phyloP scores from a whole-genome alignment of 805 yeast genomes.

The Saccharomycopsis fibuligera region DNA sequence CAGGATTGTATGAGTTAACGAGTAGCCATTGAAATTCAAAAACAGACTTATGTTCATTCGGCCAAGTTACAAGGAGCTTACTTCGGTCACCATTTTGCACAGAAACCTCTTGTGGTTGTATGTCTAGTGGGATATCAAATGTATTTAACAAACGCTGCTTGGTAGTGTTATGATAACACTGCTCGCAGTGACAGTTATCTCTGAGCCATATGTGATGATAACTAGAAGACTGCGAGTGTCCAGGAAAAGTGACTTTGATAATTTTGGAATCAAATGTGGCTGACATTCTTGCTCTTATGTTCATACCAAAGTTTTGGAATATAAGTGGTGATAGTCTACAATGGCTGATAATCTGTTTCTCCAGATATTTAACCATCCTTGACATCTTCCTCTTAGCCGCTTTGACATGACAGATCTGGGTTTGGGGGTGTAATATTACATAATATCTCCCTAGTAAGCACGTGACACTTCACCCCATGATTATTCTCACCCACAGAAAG shows the following conservation, averaged over 20 bases:
- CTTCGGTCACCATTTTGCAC: slow-evolving; percentile 8
- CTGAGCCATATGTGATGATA: slow-evolving; percentile 60
- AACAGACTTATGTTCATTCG: slow-evolving; percentile 24
- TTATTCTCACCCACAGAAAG: too few species aligned
- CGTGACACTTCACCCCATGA: too few species aligned
- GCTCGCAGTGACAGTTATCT: slow-evolving; percentile 54
- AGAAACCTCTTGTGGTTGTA: slow-evolving; percentile 22
- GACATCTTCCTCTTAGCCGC: too few species aligned
- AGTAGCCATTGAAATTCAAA: slow-evolving; percentile 24
- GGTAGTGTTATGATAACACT: slow-evolving; percentile 49
- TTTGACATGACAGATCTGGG: too few species aligned
- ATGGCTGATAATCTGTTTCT: too few species aligned
- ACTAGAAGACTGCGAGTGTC: too few species aligned
- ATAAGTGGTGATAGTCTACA: too few species aligned
- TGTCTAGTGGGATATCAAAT: slow-evolving; percentile 34
- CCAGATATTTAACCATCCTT: too few species aligned
- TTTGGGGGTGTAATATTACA: too few species aligned
- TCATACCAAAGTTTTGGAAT: too few species aligned
- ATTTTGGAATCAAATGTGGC: neutral
- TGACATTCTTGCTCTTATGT: too few species aligned
- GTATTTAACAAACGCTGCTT: slow-evolving; percentile 56
- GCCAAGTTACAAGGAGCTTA: slow-evolving; percentile 32
- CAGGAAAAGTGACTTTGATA: neutral
- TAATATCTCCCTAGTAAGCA: too few species aligned
- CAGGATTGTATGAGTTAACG: slow-evolving; percentile 3